A percentile compares a stretch with the other conserved stretches of the same genome.
phyloP scores from a whole-genome alignment of 1,284 basidiomycete genomes.

The Tilletia walkeri region DNA sequence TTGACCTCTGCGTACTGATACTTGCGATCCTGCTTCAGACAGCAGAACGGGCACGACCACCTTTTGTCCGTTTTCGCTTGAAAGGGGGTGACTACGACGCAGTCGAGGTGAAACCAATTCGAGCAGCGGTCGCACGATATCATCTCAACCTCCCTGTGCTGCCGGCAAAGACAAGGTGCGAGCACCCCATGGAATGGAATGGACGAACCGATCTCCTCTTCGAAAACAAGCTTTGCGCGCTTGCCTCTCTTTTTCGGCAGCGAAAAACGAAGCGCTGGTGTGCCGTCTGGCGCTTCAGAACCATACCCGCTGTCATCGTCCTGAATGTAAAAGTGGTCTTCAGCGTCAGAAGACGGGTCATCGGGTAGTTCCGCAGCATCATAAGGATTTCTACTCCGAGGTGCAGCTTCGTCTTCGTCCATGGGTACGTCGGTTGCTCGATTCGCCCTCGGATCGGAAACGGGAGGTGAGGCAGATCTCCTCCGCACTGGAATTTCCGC shows the following conservation, averaged over 20 bases:
- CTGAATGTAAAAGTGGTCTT: too few relatives aligned
- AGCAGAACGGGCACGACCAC: conserved; percentile 55
- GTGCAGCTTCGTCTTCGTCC: too few relatives aligned
- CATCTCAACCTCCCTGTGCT: conserved; percentile 47
- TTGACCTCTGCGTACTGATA: conserved; percentile 52
- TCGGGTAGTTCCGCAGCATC: too few relatives aligned
- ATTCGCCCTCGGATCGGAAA: too few relatives aligned
- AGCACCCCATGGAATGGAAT: conserved; percentile 31
- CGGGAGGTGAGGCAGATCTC: too few relatives aligned
- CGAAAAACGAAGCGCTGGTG: too few relatives aligned
- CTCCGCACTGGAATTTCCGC: too few relatives aligned
- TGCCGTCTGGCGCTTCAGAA: too few relatives aligned
- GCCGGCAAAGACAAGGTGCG: conserved; percentile 52
- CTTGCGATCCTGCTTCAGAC: conserved; percentile 49
- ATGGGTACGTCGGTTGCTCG: too few relatives aligned
- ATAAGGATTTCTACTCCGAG: too few relatives aligned
- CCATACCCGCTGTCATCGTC: too few relatives aligned
- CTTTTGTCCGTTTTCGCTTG: conserved; percentile 36
- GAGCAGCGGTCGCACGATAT: conserved; percentile 54
- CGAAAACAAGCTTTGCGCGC: conserved; percentile 52
- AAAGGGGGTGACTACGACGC: conserved; percentile 44
- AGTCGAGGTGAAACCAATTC: conserved; percentile 54
- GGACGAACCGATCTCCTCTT: conserved; percentile 45
- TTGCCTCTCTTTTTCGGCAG: conserved; percentile 41
- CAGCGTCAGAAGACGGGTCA: too few relatives aligned